Evolutionary conservation across 2,329 filamentous ascomycete species (phyloP), one percentile per base, ranked within the genome.

Genomic region (Aquanectria penicillioides): DNA sequence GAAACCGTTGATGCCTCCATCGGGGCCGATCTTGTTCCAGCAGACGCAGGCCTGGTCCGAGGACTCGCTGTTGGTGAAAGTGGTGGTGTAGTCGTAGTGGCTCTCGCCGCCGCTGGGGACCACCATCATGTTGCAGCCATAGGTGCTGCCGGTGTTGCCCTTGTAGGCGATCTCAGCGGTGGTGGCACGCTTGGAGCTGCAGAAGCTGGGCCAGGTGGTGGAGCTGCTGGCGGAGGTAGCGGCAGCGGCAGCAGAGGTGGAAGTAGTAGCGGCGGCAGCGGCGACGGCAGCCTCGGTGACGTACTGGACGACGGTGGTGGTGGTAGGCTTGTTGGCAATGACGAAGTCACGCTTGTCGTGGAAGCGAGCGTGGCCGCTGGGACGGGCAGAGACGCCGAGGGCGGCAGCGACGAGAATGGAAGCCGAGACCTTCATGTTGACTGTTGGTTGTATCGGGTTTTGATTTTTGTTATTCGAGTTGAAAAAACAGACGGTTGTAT

Each of bases 51-150:
- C 34, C 59, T 74, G 68, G 53, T 75, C 73, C 38, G 68, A 47
- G 61, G 54, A 69, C 48, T 73, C 71, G 47, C 74, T 76, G 69
- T 77, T 76, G 49, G 69, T 71, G 69, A 83, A 80, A 62, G 73
- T 73, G 59, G 75, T 61, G 17, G 74, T 73, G 76, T 83, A 82
- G 50, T 79, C 60, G 75, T 84, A 85, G 61, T 76, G 49, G 59
- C 66, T 44, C 59, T 72, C 73, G 44, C 77, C 68, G 43, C 63
- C 60, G 56, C 64, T 67, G 62, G 74, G 66, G 57, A 85, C 70
- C 26, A 75, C 61, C 79, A 81, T 80, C 46, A 84, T 72, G 80
- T 85, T 85, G 80, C 81, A 83, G 68, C 81, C 82, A 70, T 78
- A 84, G 58, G 57, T 2, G 46, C 69, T 67, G 56, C 83, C 83